Conservation (phyloP, 495 filamentous ascomycete species). For the Pyrenula aspistea region DNA sequence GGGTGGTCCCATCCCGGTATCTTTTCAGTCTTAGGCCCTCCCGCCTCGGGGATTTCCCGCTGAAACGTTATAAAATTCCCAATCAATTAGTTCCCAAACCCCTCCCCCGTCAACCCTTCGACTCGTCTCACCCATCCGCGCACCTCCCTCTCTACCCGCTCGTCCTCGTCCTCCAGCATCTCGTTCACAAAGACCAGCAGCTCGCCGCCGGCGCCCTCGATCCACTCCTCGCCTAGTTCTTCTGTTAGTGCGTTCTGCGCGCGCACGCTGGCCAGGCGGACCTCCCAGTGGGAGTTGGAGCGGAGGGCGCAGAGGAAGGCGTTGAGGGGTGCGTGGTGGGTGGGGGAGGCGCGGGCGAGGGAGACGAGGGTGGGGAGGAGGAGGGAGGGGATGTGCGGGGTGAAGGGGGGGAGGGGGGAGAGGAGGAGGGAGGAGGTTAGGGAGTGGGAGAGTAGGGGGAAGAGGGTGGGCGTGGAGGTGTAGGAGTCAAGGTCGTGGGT, state of each 20-base stretch:
- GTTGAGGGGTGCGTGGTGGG: slow-evolving; percentile 85
- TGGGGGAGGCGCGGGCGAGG: slow-evolving; percentile 64
- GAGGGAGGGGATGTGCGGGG: slow-evolving; percentile 29
- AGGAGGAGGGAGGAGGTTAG: slow-evolving; percentile 57
- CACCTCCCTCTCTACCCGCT: slow-evolving; percentile 78
- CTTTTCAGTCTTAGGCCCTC: too few relatives aligned
- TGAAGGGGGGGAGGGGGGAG: slow-evolving; percentile 27
- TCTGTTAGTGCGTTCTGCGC: slow-evolving; percentile 67
- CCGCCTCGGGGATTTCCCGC: too few relatives aligned
- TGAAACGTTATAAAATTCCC: too few relatives aligned
- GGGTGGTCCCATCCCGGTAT: too few relatives aligned
- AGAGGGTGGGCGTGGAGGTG: slow-evolving; percentile 86
- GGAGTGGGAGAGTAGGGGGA: slow-evolving; percentile 52
- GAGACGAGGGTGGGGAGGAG: slow-evolving; percentile 53
- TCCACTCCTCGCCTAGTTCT: slow-evolving; percentile 81
- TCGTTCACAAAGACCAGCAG: slow-evolving; percentile 93
- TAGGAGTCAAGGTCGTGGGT: slow-evolving; percentile 43
- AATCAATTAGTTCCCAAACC: too few relatives aligned
- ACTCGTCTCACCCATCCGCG: slow-evolving; percentile 77
- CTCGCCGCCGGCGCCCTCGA: slow-evolving; percentile 38
- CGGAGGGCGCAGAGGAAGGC: slow-evolving; percentile 59
- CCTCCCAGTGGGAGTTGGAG: slow-evolving; percentile 43
- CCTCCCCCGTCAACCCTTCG: slow-evolving; percentile 77
- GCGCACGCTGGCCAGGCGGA: slow-evolving; percentile 66
- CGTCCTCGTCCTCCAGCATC: slow-evolving; percentile 90